A percentile compares a stretch with the other conserved stretches of the same genome.
phyloP scores from a whole-genome alignment of 2,329 filamentous ascomycete species.

The Cercospora beticola region DNA sequence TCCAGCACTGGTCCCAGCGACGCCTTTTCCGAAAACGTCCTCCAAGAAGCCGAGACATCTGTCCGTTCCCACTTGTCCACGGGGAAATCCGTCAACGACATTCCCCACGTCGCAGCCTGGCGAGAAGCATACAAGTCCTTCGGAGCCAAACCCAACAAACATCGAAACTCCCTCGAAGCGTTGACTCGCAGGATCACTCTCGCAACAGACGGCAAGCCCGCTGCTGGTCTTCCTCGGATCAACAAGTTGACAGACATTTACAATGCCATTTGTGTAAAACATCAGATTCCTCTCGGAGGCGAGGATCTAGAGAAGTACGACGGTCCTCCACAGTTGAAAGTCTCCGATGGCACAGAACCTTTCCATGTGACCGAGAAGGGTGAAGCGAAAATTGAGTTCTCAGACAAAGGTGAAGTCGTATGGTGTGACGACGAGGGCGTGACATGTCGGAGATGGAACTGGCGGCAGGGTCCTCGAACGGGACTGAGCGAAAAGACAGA shows the following conservation, averaged over 20 bases:
- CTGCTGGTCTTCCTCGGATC: slow-evolving; percentile 38
- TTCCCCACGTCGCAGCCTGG: slow-evolving; percentile 43
- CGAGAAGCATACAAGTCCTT: slow-evolving; percentile 43
- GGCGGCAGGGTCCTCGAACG: slow-evolving; percentile 41
- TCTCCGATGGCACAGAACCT: slow-evolving; percentile 38
- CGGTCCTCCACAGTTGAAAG: slow-evolving; percentile 36
- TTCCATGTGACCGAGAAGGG: slow-evolving; percentile 39
- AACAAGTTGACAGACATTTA: slow-evolving; percentile 45
- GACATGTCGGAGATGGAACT: slow-evolving; percentile 45
- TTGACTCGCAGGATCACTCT: slow-evolving; percentile 35
- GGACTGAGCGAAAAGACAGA: slow-evolving; percentile 39
- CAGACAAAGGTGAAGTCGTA: slow-evolving; percentile 39
- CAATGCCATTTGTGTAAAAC: slow-evolving; percentile 43
- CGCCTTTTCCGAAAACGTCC: slow-evolving; percentile 33
- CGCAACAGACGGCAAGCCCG: slow-evolving; percentile 2
- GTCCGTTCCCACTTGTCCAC: slow-evolving; percentile 13
- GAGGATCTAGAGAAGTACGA: slow-evolving; percentile 43
- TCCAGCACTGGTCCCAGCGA: slow-evolving; percentile 34
- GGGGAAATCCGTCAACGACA: slow-evolving; percentile 32
- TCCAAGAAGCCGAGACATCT: slow-evolving; percentile 34
- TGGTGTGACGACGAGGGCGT: slow-evolving; percentile 43
- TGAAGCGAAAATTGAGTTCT: slow-evolving; percentile 27
- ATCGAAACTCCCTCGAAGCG: slow-evolving; percentile 42
- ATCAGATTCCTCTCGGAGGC: slow-evolving; percentile 43
- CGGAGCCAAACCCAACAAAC: slow-evolving; percentile 43